A percentile compares a stretch with the other conserved stretches of the same genome.
These are phyloP conservation scores for Isabelozyma heimii DNA, from an alignment of 805 yeast genomes.

Conservation along the genomic window DNA sequence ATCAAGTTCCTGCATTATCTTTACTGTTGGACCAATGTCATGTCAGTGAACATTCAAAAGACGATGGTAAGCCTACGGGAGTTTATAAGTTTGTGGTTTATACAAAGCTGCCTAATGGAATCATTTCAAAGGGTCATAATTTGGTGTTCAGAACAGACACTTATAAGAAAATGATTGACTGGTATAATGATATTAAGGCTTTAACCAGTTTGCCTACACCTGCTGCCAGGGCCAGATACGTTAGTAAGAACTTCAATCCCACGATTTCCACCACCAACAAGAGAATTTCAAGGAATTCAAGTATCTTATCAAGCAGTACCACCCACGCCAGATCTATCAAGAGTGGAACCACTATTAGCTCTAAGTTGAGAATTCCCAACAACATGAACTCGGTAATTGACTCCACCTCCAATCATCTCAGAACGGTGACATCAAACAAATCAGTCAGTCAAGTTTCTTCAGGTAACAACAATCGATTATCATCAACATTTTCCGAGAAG, in stretches of 20 bases:
- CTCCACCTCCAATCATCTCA: neutral
- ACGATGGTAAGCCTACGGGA: conserved; percentile 55
- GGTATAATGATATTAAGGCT: conserved; percentile 78
- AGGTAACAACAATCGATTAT: conserved; percentile 21
- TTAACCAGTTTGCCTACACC: conserved; percentile 66
- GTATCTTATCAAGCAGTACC: conserved; percentile 9
- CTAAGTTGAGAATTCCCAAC: conserved; percentile 1
- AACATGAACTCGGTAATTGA: neutral
- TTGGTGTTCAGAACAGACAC: conserved; percentile 94
- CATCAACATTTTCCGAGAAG: conserved; percentile 37
- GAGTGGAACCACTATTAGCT: conserved; percentile 9
- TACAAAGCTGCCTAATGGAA: conserved; percentile 67
- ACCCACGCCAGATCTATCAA: conserved; percentile 12
- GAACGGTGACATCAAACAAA: neutral
- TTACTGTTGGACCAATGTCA: conserved; percentile 75
- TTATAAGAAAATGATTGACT: conserved; percentile 71
- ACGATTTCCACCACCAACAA: conserved; percentile 4
- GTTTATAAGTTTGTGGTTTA: conserved; percentile 75
- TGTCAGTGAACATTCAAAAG: conserved; percentile 77
- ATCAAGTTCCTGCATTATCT: conserved; percentile 80
- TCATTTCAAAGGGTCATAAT: conserved; percentile 78
- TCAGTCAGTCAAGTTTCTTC: neutral
- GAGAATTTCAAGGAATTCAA: conserved; percentile 15
- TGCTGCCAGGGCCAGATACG: conserved; percentile 48
- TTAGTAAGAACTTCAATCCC: conserved; percentile 19